Base-by-base conservation (phyloP, 805 yeast genomes). In the Saturnispora halmiae region DNA sequence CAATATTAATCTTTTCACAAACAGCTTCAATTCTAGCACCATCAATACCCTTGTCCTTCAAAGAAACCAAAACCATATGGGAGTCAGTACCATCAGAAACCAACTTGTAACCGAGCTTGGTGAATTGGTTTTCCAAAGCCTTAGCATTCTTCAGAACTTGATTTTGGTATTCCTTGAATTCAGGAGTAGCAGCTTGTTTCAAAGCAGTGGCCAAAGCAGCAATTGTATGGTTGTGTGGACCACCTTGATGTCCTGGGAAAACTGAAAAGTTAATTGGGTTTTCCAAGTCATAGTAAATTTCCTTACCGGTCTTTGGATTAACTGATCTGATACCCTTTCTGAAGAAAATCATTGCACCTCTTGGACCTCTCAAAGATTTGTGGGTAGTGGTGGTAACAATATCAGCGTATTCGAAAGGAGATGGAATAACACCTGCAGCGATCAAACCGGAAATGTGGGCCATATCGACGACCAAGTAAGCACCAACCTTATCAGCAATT, bases 211-310 rank as follows among this genome's bases (percentile, higher is more conserved):
- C 94, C 53, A 90, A 72, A 16, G 97, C 97, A 49, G 95, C 78
- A 58, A 90, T 90, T 54, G 97, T 90, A 67, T 90, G 96, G 70
- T 90, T 90, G 66, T 90, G 97, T 52, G 98, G 98, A 59, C 98
- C 98, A 71, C 98, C 98, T 72, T 90, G 98, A 65, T 90, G 97
- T 50, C 94, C 97, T 53, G 98, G 98, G 84, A 90, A 90, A 42
- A 90, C 97, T 25, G 96, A 85, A 60, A 90, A 90, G 74, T 90
- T 90, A 66, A 90, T 87, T 61, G 78, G 82, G 59, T 78, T 77
- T 66, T 90, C 97, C 58, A 90, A 75, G 55, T 90, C 96, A 62
- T 86, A 88, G 38, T 72, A 67, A 42, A 82, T 69, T 65, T 85
- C 88, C 63, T 83, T 84, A 51, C 96, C 96, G 18, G 42, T 39